These are phyloP conservation scores for Xerocomus potaroensis DNA, from an alignment of 768 basidiomycete genomes.

Conservation along the genomic window DNA sequence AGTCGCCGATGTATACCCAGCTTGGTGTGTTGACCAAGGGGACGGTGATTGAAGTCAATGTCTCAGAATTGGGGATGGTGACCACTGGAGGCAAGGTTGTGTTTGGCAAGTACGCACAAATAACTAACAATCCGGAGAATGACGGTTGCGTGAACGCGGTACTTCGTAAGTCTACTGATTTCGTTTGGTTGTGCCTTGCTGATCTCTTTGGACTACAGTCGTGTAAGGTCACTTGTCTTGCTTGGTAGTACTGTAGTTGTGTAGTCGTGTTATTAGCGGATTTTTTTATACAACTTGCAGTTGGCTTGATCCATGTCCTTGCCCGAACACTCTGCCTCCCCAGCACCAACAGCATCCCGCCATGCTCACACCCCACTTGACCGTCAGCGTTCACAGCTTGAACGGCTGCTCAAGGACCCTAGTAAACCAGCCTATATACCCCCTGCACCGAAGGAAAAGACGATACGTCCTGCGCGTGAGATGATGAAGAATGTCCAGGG, in stretches of 20 bases:
- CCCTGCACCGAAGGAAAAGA: constrained; percentile 76
- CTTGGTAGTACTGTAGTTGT: constrained; percentile 8
- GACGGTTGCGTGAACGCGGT: constrained; percentile 97
- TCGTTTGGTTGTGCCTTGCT: background rate
- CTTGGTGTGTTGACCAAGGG: constrained; percentile 98
- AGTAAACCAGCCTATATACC: constrained; percentile 78
- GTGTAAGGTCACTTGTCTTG: constrained; percentile 15
- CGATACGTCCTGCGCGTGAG: constrained; percentile 75
- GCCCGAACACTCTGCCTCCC: constrained; percentile 30
- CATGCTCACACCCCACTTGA: constrained; percentile 53
- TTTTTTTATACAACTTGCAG: constrained; percentile 16
- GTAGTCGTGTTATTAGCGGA: no score
- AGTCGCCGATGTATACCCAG: constrained; percentile 96
- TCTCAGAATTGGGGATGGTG: constrained; percentile 97
- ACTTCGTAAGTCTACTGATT: constrained; percentile 56
- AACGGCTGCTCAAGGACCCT: constrained; percentile 87
- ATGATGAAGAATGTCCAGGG: constrained; percentile 99
- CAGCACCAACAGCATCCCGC: constrained; percentile 29
- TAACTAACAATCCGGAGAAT: constrained; percentile 94
- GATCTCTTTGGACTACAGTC: constrained; percentile 16
- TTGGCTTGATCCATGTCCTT: constrained; percentile 26
- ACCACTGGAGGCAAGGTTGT: constrained; percentile 95
- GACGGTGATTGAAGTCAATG: constrained; percentile 97
- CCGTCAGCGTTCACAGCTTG: constrained; percentile 63
- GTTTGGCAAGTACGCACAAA: constrained; percentile 89